phyloP scores from a whole-genome alignment of 2,329 filamentous ascomycete genomes.

The Fusarium mangiferae region DNA sequence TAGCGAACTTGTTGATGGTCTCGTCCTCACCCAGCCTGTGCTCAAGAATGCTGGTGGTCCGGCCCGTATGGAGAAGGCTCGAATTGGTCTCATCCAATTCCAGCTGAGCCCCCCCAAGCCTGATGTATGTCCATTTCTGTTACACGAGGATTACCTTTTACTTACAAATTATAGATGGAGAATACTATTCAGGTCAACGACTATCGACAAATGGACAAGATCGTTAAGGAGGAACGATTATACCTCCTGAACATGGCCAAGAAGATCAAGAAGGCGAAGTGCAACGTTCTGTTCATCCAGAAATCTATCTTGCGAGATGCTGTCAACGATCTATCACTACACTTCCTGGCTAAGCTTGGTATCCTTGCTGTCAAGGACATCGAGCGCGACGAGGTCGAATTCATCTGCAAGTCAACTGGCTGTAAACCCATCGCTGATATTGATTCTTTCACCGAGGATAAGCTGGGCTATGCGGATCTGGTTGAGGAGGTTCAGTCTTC shows the following conservation, averaged over 20 bases:
- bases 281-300: slow-evolving; percentile 97
- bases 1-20: slow-evolving; percentile 93
- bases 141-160: neutral
- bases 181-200: slow-evolving; percentile 99
- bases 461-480: slow-evolving; percentile 91
- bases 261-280: slow-evolving; percentile 99
- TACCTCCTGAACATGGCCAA: slow-evolving; percentile 99
- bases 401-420: slow-evolving; percentile 98
- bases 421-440: slow-evolving; percentile 99
- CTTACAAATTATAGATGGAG: slow-evolving; percentile 77
- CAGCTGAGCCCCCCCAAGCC: slow-evolving; percentile 98
- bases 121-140: slow-evolving; percentile 70
- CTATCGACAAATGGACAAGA: slow-evolving; percentile 99
- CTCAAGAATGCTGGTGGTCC: slow-evolving; percentile 95
- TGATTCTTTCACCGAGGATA: slow-evolving; percentile 98
- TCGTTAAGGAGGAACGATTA: slow-evolving; percentile 97
- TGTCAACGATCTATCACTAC: slow-evolving; percentile 95
- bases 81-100: slow-evolving; percentile 97
- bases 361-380: slow-evolving; percentile 98
- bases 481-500: slow-evolving; percentile 91
- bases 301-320: slow-evolving; percentile 98
- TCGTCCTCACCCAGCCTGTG: slow-evolving; percentile 91
- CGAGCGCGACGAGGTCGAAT: slow-evolving; percentile 98
- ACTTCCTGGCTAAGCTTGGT: slow-evolving; percentile 97
- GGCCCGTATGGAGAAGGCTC: slow-evolving; percentile 94